Evolutionary conservation across 495 filamentous ascomycete species (phyloP), one percentile per base, ranked within the genome.

Genomic region (Hyaloscypha hepaticicola): DNA sequence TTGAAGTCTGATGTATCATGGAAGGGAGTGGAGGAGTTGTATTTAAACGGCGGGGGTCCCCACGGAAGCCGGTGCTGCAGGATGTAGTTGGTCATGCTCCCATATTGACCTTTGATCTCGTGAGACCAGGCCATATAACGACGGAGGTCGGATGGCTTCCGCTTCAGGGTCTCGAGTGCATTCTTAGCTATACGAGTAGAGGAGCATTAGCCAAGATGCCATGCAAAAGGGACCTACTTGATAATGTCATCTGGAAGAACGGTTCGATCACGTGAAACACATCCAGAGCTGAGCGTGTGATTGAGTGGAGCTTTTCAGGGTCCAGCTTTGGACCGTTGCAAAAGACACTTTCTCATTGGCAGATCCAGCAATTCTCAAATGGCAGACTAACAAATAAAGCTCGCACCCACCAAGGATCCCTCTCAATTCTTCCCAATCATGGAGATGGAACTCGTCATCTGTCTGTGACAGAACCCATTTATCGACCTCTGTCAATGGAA

Each of bases 41-140:
- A 76, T 9, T 68, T 73, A 73, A 88, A 88, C 34, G 78, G 77
- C 16, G 82, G 79, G 24, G 74, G 72, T 8, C 66, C 69, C 94
- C 94, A 97, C 12, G 82, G 81, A 29, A 98, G 79, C 2, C 92
- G 87, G 67, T 89, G 78, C 65, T 83, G 78, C 48, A 91, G 79
- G 65, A 98, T 82, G 71, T 88, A 97, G 70, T 88, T 86, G 49
- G 86, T 90, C 64, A 93, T 90, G 64, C 81, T 82, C 63, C 92
- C 92, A 74, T 95, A 96, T 61, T 86, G 69, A 31, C 78, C 76
- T 66, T 90, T 92, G 57, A 82, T 90, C 53, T 86, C 76, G 60
- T 81, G 77, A 9, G 85, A 86, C 93, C 93, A 97, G 59, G 83
- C 75, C 59, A 95, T 87, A 75, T 98, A 98, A 55, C 90, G 88